These are phyloP conservation scores for Euphorbia lathyris DNA, from an alignment of 345 rosid species.

Conservation along the genomic window DNA sequence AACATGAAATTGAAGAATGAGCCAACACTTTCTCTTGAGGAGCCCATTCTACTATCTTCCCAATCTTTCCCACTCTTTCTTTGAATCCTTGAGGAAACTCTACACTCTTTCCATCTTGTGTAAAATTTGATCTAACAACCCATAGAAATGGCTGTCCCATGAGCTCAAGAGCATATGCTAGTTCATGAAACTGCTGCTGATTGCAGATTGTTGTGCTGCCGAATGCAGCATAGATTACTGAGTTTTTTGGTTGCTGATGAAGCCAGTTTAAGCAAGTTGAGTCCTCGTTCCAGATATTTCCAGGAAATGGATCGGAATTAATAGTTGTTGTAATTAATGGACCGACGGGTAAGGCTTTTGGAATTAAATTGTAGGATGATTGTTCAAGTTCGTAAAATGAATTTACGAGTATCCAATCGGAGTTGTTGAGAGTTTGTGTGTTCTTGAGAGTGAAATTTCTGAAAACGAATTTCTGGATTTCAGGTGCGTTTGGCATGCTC, in stretches of 20 bases:
- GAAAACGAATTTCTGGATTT: slow-evolving; percentile 4
- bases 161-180: slow-evolving; percentile 36
- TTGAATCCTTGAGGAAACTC: slow-evolving; percentile 24
- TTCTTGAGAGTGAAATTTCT: not conserved
- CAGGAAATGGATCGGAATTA: not conserved
- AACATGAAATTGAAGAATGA: not conserved
- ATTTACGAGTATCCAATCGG: slow-evolving; percentile 25
- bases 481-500: slow-evolving; percentile 13
- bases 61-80: slow-evolving; percentile 8
- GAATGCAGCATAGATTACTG: slow-evolving; percentile 49
- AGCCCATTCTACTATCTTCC: slow-evolving; percentile 14
- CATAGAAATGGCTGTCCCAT: slow-evolving; percentile 30
- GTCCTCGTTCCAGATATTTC: slow-evolving; percentile 33
- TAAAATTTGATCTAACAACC: slow-evolving; percentile 27
- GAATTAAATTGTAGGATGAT: slow-evolving; percentile 12
- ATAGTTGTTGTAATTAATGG: slow-evolving; percentile 20
- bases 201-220: slow-evolving; percentile 28
- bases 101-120: not conserved
- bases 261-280: slow-evolving; percentile 41
- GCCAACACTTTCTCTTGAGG: not conserved
- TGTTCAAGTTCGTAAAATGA: slow-evolving; percentile 32
- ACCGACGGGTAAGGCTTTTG: slow-evolving; percentile 29
- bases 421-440: not conserved
- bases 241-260: slow-evolving; percentile 27
- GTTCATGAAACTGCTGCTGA: slow-evolving; percentile 33